Evolutionary conservation across 306 rosid genomes (phyloP), one percentile per base, ranked within the genome.

Genomic region (Senna siamea): DNA sequence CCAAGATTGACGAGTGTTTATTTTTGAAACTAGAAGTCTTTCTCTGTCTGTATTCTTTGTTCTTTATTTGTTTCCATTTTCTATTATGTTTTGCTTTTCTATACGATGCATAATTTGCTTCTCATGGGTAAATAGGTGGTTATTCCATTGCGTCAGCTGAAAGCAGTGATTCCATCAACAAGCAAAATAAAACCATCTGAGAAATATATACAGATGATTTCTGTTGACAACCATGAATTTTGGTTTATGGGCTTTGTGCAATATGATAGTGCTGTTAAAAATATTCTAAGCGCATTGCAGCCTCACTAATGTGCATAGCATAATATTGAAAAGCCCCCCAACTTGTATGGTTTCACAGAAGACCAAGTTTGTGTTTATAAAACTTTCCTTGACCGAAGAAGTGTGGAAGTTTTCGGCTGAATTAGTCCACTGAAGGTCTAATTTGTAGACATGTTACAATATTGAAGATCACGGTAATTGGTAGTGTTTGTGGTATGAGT

Each of bases 201-300:
- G 80, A 95, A 95, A 54, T 95, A 74, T 83, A 82, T 95, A 67
- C 89, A 86, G 89, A 81, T 92, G 4, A 84, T 95, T 73, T 88
- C 99, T 20, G 89, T 92, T 4, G 99, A 95, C 76, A 92, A 90
- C 84, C 96, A 89, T 72, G 99, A 95, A 76, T 92, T 95, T 79
- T 95, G 99, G 99, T 92, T 95, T 76, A 86, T 95, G 99, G 96
- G 98, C 47, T 90, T 95, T 78, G 89, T 95, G 61, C 44, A 90
- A 84, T 95, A 95, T 60, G 96, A 90, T 66, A 81, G 90, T 54
- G 98, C 99, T 12, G 97, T 88, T 72, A 85, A 87, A 78, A 60
- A 83, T 79, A 90, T 95, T 38, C 85, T 80, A 85, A 90, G 83
- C 79, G 86, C 81, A 5, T 37, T 88, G 89, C 88, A 76, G 74